These are phyloP conservation scores for Wickerhamomyces chaumierensis DNA, from an alignment of 805 yeast genomes.

Conservation along the genomic window DNA sequence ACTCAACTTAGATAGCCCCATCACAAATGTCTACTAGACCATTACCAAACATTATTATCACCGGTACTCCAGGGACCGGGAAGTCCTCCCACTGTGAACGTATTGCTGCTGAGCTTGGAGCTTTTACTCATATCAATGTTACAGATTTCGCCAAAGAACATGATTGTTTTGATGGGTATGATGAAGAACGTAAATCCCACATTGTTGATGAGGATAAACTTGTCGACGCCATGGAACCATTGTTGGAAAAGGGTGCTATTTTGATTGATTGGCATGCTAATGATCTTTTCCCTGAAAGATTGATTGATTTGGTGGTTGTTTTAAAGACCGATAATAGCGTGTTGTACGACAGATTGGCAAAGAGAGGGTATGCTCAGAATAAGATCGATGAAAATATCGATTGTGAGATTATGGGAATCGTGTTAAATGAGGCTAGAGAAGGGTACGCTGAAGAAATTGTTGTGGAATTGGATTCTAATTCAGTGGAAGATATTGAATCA, in stretches of 20 bases:
- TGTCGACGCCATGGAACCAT: slow-evolving; percentile 69
- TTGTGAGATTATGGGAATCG: slow-evolving; percentile 93
- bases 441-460: slow-evolving; percentile 72
- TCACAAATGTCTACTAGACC: slow-evolving; percentile 15
- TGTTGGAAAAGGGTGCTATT: slow-evolving; percentile 76
- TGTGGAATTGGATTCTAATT: slow-evolving; percentile 66
- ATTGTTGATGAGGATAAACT: slow-evolving; percentile 90
- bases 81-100: slow-evolving; percentile 66
- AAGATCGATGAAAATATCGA: slow-evolving; percentile 89
- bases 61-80: slow-evolving; percentile 95
- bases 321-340: slow-evolving; percentile 63
- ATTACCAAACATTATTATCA: slow-evolving; percentile 68
- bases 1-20: no score
- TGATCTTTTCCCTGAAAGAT: slow-evolving; percentile 86
- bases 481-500: slow-evolving; percentile 66
- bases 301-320: slow-evolving; percentile 87
- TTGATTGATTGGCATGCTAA: slow-evolving; percentile 96
- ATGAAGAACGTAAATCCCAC: slow-evolving; percentile 71
- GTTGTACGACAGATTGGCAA: slow-evolving; percentile 63
- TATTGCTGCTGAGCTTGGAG: slow-evolving; percentile 39
- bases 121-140: slow-evolving; percentile 43
- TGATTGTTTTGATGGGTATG: slow-evolving; percentile 73
- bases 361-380: slow-evolving; percentile 67
- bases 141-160: slow-evolving; percentile 75
- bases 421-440: slow-evolving; percentile 78